These are phyloP conservation scores for Aspergillus cejpii DNA, from an alignment of 2,329 filamentous ascomycete species.

Conservation along the genomic window DNA sequence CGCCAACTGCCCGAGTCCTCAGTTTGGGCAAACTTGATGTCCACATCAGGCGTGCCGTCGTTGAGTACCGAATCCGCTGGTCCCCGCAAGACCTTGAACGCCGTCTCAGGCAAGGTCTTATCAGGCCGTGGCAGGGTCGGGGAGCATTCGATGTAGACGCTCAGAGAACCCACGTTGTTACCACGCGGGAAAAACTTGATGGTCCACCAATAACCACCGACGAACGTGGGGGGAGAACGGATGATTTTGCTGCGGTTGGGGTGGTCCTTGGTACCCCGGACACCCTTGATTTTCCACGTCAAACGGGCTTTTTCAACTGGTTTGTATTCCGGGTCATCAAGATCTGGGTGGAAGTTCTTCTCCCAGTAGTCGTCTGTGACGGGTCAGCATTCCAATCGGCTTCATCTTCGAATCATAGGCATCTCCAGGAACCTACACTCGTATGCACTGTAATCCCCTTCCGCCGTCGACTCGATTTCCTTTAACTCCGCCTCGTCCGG, in stretches of 20 bases:
- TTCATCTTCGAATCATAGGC: neutral
- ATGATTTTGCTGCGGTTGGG: constrained; percentile 55
- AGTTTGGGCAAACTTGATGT: constrained; percentile 27
- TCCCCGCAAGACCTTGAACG: constrained; percentile 39
- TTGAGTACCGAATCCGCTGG: constrained; percentile 33
- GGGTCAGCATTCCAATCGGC: constrained; percentile 4
- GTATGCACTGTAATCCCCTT: constrained; percentile 48
- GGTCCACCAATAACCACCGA: constrained; percentile 58
- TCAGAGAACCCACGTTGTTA: constrained; percentile 53
- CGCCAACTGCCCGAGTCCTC: constrained; percentile 27
- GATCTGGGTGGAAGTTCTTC: constrained; percentile 48
- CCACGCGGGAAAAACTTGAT: constrained; percentile 60
- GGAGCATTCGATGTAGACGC: constrained; percentile 58
- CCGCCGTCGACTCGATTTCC: constrained; percentile 46
- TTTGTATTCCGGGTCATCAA: constrained; percentile 54
- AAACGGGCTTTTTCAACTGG: constrained; percentile 51
- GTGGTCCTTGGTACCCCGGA: constrained; percentile 55
- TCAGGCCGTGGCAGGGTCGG: constrained; percentile 40
- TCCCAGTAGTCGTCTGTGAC: constrained; percentile 51
- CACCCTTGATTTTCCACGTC: constrained; percentile 53
- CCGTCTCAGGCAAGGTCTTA: constrained; percentile 33
- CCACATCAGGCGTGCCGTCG: constrained; percentile 24
- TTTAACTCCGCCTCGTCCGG: constrained; percentile 54
- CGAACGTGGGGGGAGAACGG: constrained; percentile 50
- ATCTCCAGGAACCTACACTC: constrained; percentile 40